Conservation (phyloP, 371 early-diverging fungal species). For the Capillidium heterosporum region DNA sequence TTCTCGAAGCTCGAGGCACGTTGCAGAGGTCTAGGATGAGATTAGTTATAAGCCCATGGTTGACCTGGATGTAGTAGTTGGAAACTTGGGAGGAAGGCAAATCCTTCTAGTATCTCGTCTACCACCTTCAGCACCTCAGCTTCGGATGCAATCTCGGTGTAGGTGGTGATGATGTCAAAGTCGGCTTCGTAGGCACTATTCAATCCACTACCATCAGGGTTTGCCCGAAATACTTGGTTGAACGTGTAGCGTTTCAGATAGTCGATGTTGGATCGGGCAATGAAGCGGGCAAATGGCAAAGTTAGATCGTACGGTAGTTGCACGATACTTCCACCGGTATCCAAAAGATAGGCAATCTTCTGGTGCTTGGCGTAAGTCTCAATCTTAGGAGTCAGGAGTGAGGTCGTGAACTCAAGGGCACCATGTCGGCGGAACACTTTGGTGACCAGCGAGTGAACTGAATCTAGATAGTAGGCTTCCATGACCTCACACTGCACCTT, state of each 20-base stretch:
- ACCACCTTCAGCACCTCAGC: slow-evolving; percentile 79
- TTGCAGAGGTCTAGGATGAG: slow-evolving; percentile 42
- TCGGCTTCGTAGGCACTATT: slow-evolving; percentile 67
- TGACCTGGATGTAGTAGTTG: slow-evolving; percentile 31
- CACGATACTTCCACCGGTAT: slow-evolving; percentile 62
- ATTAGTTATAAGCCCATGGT: slow-evolving; percentile 34
- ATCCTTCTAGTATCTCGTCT: slow-evolving; percentile 59
- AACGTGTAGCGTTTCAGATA: slow-evolving; percentile 73
- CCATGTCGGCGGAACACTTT: slow-evolving; percentile 75
- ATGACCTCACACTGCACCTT: slow-evolving; percentile 27
- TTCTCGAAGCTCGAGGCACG: slow-evolving; percentile 29
- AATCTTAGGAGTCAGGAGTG: slow-evolving; percentile 71
- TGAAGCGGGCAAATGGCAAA: slow-evolving; percentile 73
- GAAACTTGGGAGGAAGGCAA: slow-evolving; percentile 44
- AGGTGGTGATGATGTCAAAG: slow-evolving; percentile 71
- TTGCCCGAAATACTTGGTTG: slow-evolving; percentile 51
- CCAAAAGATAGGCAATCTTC: slow-evolving; percentile 60
- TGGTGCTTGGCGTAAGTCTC: slow-evolving; percentile 45
- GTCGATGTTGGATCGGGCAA: slow-evolving; percentile 51
- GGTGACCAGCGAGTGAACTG: slow-evolving; percentile 51
- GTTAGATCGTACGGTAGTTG: slow-evolving; percentile 85
- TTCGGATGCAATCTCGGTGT: slow-evolving; percentile 56
- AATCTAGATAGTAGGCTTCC: slow-evolving; percentile 42
- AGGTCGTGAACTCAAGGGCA: slow-evolving; percentile 65
- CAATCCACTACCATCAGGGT: slow-evolving; percentile 57